Conservation (phyloP, 768 basidiomycete genomes). For the Hemileccinum rubropunctum region DNA sequence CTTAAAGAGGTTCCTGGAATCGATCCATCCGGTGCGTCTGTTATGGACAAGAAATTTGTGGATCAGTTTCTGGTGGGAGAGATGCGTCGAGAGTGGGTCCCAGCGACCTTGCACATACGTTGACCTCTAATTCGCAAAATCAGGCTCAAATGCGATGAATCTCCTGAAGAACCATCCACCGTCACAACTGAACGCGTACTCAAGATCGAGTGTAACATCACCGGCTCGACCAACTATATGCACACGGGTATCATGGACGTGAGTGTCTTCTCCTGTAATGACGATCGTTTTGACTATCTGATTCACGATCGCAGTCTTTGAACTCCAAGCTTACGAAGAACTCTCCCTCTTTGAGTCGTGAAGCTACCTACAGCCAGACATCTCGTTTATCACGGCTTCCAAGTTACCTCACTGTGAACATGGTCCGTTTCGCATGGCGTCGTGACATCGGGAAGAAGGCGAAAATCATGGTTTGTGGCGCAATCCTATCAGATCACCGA, state of each 20-base stretch:
- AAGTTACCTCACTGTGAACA: constrained; percentile 81
- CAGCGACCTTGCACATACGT: constrained; percentile 11
- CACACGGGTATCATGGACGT: constrained; percentile 81
- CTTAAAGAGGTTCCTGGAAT: constrained; percentile 66
- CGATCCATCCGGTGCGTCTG: constrained; percentile 28
- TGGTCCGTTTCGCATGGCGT: constrained; percentile 97
- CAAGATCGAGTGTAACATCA: constrained; percentile 93
- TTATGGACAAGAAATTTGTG: constrained; percentile 55
- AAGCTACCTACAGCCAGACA: constrained; percentile 78
- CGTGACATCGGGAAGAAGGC: constrained; percentile 88
- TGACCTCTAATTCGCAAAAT: constrained; percentile 12
- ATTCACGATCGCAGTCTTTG: constrained; percentile 55
- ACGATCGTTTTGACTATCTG: not conserved
- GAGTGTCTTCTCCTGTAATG: constrained; percentile 22
- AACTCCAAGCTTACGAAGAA: constrained; percentile 84
- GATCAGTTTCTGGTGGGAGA: constrained; percentile 80
- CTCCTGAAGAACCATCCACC: constrained; percentile 71
- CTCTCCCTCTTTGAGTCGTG: constrained; percentile 73
- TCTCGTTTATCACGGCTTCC: constrained; percentile 85
- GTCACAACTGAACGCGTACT: constrained; percentile 68
- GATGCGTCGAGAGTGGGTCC: constrained; percentile 62
- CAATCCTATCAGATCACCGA: not conserved
- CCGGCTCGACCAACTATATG: constrained; percentile 84
- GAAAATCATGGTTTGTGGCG: constrained; percentile 81
- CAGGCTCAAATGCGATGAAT: constrained; percentile 81